Percentiles rank a stretch among this genome's conserved stretches.
phyloP scores from a whole-genome alignment of 768 basidiomycete species.

The Suillus luteus region DNA sequence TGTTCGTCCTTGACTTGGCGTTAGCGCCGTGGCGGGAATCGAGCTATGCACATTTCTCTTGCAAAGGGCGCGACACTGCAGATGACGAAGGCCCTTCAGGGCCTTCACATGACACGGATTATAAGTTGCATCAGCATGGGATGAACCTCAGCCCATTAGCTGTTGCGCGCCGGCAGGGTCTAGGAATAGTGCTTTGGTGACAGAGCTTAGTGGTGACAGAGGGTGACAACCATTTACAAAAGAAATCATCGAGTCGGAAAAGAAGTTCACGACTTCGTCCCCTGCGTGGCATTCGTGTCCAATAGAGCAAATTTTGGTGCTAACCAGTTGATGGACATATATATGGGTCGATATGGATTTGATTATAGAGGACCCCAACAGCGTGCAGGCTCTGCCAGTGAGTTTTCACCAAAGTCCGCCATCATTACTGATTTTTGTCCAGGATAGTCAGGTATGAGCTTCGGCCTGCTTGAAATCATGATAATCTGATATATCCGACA shows the following conservation, averaged over 20 bases:
- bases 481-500: too few relatives aligned
- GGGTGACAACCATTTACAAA: not conserved
- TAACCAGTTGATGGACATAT: not conserved
- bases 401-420: not conserved
- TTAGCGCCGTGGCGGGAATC: conserved; percentile 2
- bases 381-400: too few relatives aligned
- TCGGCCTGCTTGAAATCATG: not conserved
- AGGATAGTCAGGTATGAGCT: not conserved
- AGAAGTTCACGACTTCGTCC: not conserved
- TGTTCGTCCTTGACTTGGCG: not conserved
- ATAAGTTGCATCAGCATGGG: not conserved
- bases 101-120: not conserved
- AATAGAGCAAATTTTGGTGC: not conserved
- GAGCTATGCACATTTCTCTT: not conserved
- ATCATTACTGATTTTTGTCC: not conserved
- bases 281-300: not conserved
- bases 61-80: not conserved
- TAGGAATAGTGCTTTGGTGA: not conserved
- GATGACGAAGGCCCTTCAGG: too few relatives aligned
- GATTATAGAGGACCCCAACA: too few relatives aligned
- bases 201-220: not conserved
- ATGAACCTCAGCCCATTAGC: not conserved
- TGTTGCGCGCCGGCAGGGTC: not conserved
- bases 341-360: not conserved
- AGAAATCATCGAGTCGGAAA: not conserved